Evolutionary conservation across 345 rosid species (phyloP).

Genomic region (Capsella bursapastoris): DNA sequence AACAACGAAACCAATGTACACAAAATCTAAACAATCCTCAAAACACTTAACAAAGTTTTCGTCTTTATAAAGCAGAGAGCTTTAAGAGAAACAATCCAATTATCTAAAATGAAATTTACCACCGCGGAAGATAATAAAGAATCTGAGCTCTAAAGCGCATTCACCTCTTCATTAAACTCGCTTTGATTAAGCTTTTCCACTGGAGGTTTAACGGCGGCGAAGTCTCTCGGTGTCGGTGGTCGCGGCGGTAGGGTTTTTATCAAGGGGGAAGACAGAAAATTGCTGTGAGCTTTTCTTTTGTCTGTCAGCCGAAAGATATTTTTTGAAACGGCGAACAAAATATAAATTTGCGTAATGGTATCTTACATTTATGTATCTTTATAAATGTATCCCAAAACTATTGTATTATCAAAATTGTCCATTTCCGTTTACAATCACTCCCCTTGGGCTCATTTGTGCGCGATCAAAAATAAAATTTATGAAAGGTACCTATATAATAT

Average conservation of each 20-base stretch:
- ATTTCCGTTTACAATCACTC: neutral
- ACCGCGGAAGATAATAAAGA: neutral
- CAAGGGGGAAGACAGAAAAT: neutral
- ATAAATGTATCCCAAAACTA: neutral
- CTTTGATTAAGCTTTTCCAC: neutral
- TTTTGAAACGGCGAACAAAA: slow-evolving; percentile 11
- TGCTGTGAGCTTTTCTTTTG: neutral
- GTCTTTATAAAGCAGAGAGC: neutral
- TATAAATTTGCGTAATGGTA: slow-evolving; percentile 1
- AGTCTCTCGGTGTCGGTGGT: slow-evolving; percentile 24
- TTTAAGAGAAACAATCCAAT: slow-evolving; percentile 5
- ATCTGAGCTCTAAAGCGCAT: slow-evolving; percentile 17
- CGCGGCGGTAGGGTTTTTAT: slow-evolving; percentile 48
- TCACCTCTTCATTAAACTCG: slow-evolving; percentile 11
- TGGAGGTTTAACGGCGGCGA: slow-evolving; percentile 21
- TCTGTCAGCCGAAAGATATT: slow-evolving; percentile 21
- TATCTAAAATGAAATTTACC: neutral
- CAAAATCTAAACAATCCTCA: neutral
- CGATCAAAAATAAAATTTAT: too few relatives aligned
- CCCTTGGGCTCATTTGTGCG: too few relatives aligned
- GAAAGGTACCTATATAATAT: too few relatives aligned
- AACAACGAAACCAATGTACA: neutral
- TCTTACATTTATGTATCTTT: neutral
- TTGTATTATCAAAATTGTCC: neutral
- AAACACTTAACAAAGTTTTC: neutral